Evolutionary conservation across 306 rosid species (phyloP), one percentile per base, ranked within the genome.

Genomic region (Carpinus fangiana): DNA sequence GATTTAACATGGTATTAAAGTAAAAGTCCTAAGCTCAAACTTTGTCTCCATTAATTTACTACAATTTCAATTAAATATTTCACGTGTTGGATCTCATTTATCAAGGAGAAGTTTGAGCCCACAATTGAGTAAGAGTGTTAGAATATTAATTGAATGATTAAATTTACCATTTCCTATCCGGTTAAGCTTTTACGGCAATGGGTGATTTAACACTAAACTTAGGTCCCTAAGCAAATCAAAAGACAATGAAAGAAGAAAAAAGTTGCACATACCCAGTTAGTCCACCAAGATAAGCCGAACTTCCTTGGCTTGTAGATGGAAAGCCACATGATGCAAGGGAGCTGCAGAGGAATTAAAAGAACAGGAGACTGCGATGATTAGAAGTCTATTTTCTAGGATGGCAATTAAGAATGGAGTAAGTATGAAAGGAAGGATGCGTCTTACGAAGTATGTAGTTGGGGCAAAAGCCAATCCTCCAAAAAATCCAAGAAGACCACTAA

Each of bases 391-490:
- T 64, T 62, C 46, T 28, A 26, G 45, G 70, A 64, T 34, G n/a
- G 45, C 18, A 64, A 34, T 64, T 64, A 34, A 70, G 70, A 53
- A 64, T 78, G 52, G 23, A 8, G 16, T 26, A 23, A 16, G 23
- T 2, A 10, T 59, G 43, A 72, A 72, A 67, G 60, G 36, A 23
- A 13, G 68, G 60, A 18, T 57, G 51, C 70, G 26, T 64, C 95
- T 93, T 84, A 93, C 97, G 2, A 86, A 93, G 70, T 91, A 93
- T 62, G 95, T 88, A 56, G 98, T 93, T 9, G 98, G 98, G 72
- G 98, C 97, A 55, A 93, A 90, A 77, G 93, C 95, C 78, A 93
- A 93, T 81, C 98, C 98, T 77, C 97, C 98, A 6, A 93, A 93
- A 68, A 90, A 91, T 73, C 85, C 86, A 13, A 93, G 88, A 51